phyloP scores from a whole-genome alignment of 257 asterid species.

The Jacaranda mimosifolia region DNA sequence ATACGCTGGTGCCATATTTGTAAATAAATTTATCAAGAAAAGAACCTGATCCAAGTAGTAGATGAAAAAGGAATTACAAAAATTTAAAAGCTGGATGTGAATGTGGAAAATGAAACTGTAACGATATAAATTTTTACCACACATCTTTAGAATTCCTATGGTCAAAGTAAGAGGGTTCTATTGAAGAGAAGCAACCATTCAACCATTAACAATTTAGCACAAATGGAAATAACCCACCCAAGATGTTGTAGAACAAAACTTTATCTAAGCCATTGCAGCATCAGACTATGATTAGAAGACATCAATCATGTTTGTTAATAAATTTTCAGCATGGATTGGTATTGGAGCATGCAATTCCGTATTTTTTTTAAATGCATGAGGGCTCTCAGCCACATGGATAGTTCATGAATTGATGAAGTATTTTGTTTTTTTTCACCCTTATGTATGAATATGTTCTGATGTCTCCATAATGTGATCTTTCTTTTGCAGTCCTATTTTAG shows the following conservation, averaged over 20 bases:
- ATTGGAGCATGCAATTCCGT: slow-evolving; percentile 15
- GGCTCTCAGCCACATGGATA: too few relatives aligned
- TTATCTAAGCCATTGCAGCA: slow-evolving; percentile 15
- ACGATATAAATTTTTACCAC: background rate
- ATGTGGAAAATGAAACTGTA: background rate
- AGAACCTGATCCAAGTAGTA: background rate
- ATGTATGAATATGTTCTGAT: slow-evolving; percentile 28
- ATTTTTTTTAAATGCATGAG: slow-evolving; percentile 13
- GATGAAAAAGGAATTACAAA: background rate
- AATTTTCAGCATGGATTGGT: slow-evolving; percentile 2
- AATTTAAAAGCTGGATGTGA: background rate
- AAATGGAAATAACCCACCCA: slow-evolving; percentile 13
- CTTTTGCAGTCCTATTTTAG: slow-evolving; percentile 88
- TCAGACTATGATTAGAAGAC: slow-evolving; percentile 18
- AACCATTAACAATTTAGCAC: slow-evolving; percentile 6
- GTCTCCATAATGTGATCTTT: slow-evolving; percentile 23
- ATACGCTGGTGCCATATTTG: background rate
- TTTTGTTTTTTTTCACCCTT: slow-evolving; percentile 23
- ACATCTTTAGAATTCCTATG: background rate
- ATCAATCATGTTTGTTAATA: slow-evolving; percentile 8
- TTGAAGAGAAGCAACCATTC: slow-evolving; percentile 7
- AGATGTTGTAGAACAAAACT: slow-evolving; percentile 12
- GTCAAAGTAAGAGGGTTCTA: background rate
- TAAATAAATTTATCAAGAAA: background rate
- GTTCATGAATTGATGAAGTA: slow-evolving; percentile 19